phyloP scores from a whole-genome alignment of 208 protist genomes.

The Leishmania mexicana region DNA sequence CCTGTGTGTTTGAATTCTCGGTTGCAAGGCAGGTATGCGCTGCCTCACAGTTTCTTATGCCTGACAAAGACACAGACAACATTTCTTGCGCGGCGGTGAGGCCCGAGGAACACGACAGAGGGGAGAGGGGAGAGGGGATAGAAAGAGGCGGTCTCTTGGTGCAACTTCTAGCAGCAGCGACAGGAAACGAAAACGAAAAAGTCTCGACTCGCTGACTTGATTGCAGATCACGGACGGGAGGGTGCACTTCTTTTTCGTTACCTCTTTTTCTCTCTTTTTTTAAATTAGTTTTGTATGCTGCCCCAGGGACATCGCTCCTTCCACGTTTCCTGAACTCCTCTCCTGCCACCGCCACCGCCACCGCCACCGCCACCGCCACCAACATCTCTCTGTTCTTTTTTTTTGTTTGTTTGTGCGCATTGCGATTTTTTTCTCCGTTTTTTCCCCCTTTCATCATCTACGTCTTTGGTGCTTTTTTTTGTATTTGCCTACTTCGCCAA shows the following conservation, averaged over 20 bases:
- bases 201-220: too few relatives aligned
- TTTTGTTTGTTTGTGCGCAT: neutral
- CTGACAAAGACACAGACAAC: neutral
- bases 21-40: neutral
- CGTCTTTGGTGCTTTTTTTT: neutral
- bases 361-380: neutral
- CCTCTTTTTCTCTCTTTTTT: too few relatives aligned
- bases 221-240: neutral
- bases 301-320: neutral
- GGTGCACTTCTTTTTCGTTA: neutral
- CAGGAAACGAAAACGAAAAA: neutral
- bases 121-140: neutral
- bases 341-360: neutral
- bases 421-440: neutral
- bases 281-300: neutral
- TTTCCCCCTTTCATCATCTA: neutral
- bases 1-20: neutral
- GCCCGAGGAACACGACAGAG: neutral
- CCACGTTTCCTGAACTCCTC: neutral
- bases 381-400: neutral
- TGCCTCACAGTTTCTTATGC: neutral
- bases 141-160: neutral
- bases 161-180: neutral
- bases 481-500: neutral
- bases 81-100: neutral